phyloP scores from a whole-genome alignment of 371 early-diverging fungal genomes.

The Scutellospora calospora region DNA sequence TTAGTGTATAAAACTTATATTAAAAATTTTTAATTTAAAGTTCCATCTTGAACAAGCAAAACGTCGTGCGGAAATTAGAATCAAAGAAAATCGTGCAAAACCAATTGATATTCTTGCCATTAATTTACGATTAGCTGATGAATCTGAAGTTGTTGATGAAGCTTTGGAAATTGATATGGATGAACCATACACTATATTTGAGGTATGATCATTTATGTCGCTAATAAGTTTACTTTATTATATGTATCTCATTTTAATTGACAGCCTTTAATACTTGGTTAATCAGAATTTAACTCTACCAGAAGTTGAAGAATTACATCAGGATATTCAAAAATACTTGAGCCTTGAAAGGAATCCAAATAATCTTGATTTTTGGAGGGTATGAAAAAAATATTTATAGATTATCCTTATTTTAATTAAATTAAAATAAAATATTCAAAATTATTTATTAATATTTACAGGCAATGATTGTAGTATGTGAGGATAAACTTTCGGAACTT shows the following conservation, averaged over 20 bases:
- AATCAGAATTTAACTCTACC: slow-evolving; percentile 63
- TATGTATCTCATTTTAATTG: neutral
- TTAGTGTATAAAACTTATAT: neutral
- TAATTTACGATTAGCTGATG: slow-evolving; percentile 81
- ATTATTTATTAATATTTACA: slow-evolving; percentile 31
- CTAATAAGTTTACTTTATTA: neutral
- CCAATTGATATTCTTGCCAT: slow-evolving; percentile 94
- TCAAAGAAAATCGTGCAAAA: slow-evolving; percentile 86
- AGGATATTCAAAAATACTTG: slow-evolving; percentile 89
- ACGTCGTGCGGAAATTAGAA: slow-evolving; percentile 89
- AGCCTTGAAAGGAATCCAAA: slow-evolving; percentile 79
- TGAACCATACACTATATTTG: slow-evolving; percentile 88
- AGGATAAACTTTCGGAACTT: slow-evolving; percentile 70
- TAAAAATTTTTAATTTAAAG: slow-evolving; percentile 29
- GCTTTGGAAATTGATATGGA: slow-evolving; percentile 83
- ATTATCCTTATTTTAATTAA: neutral
- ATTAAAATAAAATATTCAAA: neutral
- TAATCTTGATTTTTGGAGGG: slow-evolving; percentile 85
- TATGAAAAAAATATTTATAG: slow-evolving; percentile 31
- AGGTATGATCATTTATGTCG: slow-evolving; percentile 54
- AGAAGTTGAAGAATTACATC: slow-evolving; percentile 80
- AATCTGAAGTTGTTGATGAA: slow-evolving; percentile 65
- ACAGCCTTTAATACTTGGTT: neutral
- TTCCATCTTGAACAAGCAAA: slow-evolving; percentile 93
- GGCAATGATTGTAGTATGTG: slow-evolving; percentile 82